Base-by-base conservation (phyloP, 805 yeast species). In the Lipomyces japonicus region DNA sequence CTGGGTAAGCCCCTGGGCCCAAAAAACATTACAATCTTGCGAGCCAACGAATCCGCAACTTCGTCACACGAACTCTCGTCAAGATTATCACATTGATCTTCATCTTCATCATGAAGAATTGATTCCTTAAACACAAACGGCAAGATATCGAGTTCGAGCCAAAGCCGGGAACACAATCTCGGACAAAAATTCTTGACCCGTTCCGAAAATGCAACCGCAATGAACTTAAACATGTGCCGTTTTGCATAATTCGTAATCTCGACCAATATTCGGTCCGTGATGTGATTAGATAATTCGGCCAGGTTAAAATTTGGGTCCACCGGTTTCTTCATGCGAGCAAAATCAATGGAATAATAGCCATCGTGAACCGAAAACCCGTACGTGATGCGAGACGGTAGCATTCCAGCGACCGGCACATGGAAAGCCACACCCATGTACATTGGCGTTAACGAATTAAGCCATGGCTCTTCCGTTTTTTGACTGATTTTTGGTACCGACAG, bases 1-100 rank as follows among this genome's bases (percentile, higher is more conserved):
- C 58, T 38, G n/a, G 58, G 58, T 18, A 54, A 46, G 4, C 58
- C 58, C 22, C 35, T 41, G 2, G 58, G 58, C 3, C 58, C 58
- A 34, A 54, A 54, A 23, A 36, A 48, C 58, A 54, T 54, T 38
- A 54, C 42, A 7, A 50, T 25, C 31, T 54, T 54, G 31, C 58
- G 52, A 4, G 50, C 58, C n/a, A 54, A 53, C 18, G 56, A 51
- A 30, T 54, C 58, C 12, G 58, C 58, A 5, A 51, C 22, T 38
- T 54, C 58, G 39, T 54, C 58, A 35, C 58, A 54, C 12, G 56
- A 7, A 5, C 43, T 40, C 10, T 36, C 39, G 12, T n/a, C 3
- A 3, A 19, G 23, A 1, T 24, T 5, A 2, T 18, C 24, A 10
- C 21, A 38, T 12, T 44, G 49, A 26, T 39, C 31, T 21, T 31